phyloP scores from a whole-genome alignment of 345 rosid genomes.

The Barbarea vulgaris region DNA sequence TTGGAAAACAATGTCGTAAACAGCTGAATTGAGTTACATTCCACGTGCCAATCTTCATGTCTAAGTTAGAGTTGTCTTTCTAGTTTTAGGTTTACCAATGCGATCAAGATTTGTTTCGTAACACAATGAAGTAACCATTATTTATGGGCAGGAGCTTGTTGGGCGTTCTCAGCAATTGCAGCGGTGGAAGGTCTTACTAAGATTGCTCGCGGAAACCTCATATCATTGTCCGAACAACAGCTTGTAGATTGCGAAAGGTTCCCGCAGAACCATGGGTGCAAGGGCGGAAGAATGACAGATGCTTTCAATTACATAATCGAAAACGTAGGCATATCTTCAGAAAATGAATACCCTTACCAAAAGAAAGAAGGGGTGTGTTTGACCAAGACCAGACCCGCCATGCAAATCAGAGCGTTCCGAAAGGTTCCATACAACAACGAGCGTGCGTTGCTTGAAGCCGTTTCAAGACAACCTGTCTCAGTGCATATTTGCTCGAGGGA shows the following conservation, averaged over 20 bases:
- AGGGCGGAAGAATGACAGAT: constrained; percentile 44
- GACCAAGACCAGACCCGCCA: constrained; percentile 22
- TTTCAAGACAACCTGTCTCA: constrained; percentile 57
- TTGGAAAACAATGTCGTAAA: not conserved
- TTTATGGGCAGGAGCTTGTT: constrained; percentile 52
- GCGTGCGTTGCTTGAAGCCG: constrained; percentile 51
- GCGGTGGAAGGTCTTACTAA: constrained; percentile 57
- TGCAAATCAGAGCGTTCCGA: constrained; percentile 44
- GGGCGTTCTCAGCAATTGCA: constrained; percentile 70
- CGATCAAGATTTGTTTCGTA: too few relatives aligned
- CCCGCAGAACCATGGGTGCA: constrained; percentile 43
- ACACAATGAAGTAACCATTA: not conserved
- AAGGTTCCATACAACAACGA: constrained; percentile 50
- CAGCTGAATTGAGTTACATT: not conserved
- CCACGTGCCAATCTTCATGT: not conserved
- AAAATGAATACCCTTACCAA: constrained; percentile 47
- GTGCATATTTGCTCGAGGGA: constrained; percentile 44
- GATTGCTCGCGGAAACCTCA: constrained; percentile 47
- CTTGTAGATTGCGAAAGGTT: constrained; percentile 51
- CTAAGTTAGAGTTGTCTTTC: not conserved
- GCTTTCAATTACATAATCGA: constrained; percentile 49
- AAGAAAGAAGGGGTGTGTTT: constrained; percentile 44
- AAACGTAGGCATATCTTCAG: constrained; percentile 55
- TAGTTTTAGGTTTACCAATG: not conserved
- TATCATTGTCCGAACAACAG: constrained; percentile 64